These are phyloP conservation scores for Daldinia vernicosa DNA, from an alignment of 495 filamentous ascomycete species.

Conservation along the genomic window DNA sequence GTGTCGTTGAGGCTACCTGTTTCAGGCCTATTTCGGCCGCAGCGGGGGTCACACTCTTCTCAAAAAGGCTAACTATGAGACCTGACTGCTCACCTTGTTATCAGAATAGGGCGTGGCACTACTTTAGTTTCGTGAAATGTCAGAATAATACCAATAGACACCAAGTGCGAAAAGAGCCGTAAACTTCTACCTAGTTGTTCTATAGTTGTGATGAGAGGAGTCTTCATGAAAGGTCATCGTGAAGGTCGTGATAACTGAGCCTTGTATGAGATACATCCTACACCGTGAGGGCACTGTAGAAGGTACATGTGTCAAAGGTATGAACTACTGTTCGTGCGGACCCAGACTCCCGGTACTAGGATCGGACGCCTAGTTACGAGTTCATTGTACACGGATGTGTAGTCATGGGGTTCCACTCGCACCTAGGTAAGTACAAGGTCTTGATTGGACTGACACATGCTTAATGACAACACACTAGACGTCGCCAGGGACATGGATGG, in stretches of 20 bases:
- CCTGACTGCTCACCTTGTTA: not conserved
- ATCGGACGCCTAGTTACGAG: constrained; percentile 16
- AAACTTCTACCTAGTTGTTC: not conserved
- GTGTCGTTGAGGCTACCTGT: constrained; percentile 3
- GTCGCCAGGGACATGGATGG: constrained; percentile 5
- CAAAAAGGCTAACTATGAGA: constrained; percentile 3
- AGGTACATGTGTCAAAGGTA: constrained; percentile 15
- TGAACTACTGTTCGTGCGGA: constrained; percentile 12
- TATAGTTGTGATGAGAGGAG: not conserved
- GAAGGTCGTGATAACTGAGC: not conserved
- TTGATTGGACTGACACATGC: constrained; percentile 8
- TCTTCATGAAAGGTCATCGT: not conserved
- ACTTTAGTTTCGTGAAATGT: not conserved
- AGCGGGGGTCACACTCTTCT: constrained; percentile 6
- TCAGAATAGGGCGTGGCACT: not conserved
- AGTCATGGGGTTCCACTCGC: constrained; percentile 14
- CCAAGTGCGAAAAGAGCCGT: not conserved
- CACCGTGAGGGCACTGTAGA: constrained; percentile 25
- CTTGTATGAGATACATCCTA: constrained; percentile 18
- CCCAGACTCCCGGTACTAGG: constrained; percentile 11
- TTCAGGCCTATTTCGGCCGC: not conserved
- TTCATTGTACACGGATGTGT: constrained; percentile 6
- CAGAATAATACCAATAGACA: not conserved
- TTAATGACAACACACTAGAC: not conserved
- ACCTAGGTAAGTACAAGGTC: not conserved